A percentile compares a stretch with the other conserved stretches of the same genome.
phyloP scores from a whole-genome alignment of 306 rosid species.

The Benincasa hispida region DNA sequence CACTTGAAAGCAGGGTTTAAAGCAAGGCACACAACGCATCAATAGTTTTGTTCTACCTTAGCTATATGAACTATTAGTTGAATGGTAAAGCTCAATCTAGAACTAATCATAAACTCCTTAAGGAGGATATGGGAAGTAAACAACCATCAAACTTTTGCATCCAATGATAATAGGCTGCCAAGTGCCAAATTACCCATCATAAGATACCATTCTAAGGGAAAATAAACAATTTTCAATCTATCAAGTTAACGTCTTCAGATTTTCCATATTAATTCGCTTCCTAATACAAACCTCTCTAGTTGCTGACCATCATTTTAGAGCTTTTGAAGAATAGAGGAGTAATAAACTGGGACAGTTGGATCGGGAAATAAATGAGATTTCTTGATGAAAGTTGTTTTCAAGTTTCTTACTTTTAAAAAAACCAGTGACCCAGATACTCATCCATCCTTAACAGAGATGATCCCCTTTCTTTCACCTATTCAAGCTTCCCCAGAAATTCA shows the following conservation, averaged over 20 bases:
- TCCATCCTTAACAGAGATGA: background rate
- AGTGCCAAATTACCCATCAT: background rate
- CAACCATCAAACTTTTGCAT: background rate
- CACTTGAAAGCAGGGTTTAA: background rate
- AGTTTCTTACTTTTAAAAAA: background rate
- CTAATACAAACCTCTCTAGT: background rate
- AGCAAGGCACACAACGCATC: background rate
- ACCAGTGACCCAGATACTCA: background rate
- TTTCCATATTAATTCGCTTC: background rate
- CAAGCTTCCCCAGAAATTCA: background rate
- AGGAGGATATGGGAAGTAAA: background rate
- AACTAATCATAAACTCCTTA: background rate
- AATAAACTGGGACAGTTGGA: background rate
- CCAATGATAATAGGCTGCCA: background rate
- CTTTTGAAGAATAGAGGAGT: background rate
- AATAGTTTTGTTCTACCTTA: background rate
- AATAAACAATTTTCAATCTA: background rate
- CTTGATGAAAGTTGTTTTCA: background rate
- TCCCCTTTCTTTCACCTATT: background rate
- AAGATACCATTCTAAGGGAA: background rate
- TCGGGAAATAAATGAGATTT: background rate
- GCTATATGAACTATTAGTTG: background rate
- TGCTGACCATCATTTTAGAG: background rate
- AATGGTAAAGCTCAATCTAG: background rate
- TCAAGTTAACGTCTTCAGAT: background rate